Evolutionary conservation across 441 rosid species (phyloP), one percentile per base, ranked within the genome.

Genomic region (Capsella rubella): DNA sequence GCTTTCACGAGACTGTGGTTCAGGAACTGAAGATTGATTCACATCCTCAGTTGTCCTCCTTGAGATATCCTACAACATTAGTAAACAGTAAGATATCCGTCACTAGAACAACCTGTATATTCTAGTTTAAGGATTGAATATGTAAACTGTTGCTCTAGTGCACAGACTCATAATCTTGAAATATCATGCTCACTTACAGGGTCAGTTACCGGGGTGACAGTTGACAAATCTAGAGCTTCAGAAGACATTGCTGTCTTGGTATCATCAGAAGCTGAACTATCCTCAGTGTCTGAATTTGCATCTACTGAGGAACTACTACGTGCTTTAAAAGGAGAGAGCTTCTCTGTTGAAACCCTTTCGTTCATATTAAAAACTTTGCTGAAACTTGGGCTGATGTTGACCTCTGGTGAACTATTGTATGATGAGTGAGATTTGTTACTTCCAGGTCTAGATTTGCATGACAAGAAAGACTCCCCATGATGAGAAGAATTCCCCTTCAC

Each of bases 401-500:
- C 78, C 79, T 90, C 87, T 31, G 82, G 79, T 16, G 92, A 87
- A 55, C 78, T 64, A 71, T 78, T 85, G 87, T 90, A 69, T 21
- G 74, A 75, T 47, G 79, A 69, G 56, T 69, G 82, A 71, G 84
- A 79, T 61, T 73, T 86, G 75, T 69, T 75, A 57, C 42, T 43
- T 52, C 53, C 72, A 40, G 76, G 81, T 74, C 80, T 90, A 62
- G 84, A 79, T 60, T 73, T 85, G 79, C 81, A 80, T 62, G 90
- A 75, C 58, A 90, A 78, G 52, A 58, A 83, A 72, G 76, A 79
- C 60, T 85, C 89, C 40, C 73, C 67, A 42, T 72, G 79, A 72
- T 57, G 74, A 45, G 80, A 80, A 65, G 79, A 80, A 46, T 74
- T 81, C 21, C 82, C 86, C 75, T 82, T 87, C 47, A 72, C 53